phyloP scores from a whole-genome alignment of 495 filamentous ascomycete species.

The Penicillium verhagenii region DNA sequence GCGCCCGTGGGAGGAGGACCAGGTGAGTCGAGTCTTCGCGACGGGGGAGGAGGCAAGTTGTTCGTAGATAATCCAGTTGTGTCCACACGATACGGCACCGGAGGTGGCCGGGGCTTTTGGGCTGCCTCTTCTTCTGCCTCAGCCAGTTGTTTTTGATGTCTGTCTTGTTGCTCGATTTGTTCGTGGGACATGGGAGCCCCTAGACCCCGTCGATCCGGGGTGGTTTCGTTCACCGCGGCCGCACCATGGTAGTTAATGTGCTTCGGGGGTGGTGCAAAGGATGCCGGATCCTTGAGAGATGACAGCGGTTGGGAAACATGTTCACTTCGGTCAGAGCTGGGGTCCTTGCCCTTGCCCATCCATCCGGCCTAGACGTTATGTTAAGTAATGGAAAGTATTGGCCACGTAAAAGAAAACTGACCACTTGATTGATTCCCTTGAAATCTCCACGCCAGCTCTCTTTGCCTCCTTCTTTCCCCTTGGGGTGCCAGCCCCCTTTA shows the following conservation, averaged over 20 bases:
- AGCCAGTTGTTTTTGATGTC: conserved; percentile 34
- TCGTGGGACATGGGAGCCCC: conserved; percentile 48
- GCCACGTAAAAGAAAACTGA: conserved; percentile 23
- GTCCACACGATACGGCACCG: conserved; percentile 67
- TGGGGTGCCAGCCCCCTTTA: conserved; percentile 61
- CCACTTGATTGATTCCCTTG: conserved; percentile 60
- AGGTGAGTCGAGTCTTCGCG: conserved; percentile 50
- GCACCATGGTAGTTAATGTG: conserved; percentile 55
- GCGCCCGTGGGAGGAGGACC: conserved; percentile 30
- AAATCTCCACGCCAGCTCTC: conserved; percentile 60
- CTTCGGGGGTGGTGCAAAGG: conserved; percentile 86
- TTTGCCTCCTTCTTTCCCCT: conserved; percentile 52
- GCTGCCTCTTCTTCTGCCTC: conserved; percentile 37
- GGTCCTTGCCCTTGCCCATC: conserved; percentile 53
- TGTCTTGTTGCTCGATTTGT: conserved; percentile 33
- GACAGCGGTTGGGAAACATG: conserved; percentile 70
- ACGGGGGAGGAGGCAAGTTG: conserved; percentile 70
- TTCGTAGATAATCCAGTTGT: conserved; percentile 69
- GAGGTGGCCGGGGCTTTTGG: conserved; percentile 49
- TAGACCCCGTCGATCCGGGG: conserved; percentile 46
- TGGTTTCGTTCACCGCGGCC: conserved; percentile 45
- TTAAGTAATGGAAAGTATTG: conserved; percentile 8
- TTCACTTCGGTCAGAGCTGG: conserved; percentile 33
- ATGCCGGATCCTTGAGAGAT: conserved; percentile 74
- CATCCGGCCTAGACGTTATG: conserved; percentile 20